These are phyloP conservation scores for Leccinum ochraceum DNA, from an alignment of 768 basidiomycete species.

Conservation along the genomic window DNA sequence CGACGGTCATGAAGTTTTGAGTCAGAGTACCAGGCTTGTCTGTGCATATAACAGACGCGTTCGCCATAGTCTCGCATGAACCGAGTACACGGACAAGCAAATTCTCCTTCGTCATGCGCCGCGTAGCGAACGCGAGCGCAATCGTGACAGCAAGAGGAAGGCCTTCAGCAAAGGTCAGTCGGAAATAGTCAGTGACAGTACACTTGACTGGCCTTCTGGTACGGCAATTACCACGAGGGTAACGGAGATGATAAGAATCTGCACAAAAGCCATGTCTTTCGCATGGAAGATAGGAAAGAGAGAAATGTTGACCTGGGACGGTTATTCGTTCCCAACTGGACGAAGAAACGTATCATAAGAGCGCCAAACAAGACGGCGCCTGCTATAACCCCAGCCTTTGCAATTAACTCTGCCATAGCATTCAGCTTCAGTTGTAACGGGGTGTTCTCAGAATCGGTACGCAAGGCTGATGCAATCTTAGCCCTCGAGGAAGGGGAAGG, in stretches of 20 bases:
- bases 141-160: constrained; percentile 95
- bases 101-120: constrained; percentile 96
- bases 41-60: constrained; percentile 93
- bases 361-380: constrained; percentile 80
- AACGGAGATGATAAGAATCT: constrained; percentile 93
- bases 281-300: neutral
- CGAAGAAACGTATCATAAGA: constrained; percentile 94
- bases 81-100: constrained; percentile 93
- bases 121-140: constrained; percentile 95
- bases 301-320: constrained; percentile 51
- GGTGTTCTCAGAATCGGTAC: constrained; percentile 84
- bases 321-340: constrained; percentile 67
- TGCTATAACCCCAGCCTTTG: constrained; percentile 81
- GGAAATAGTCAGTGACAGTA: neutral
- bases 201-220: constrained; percentile 61
- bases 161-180: constrained; percentile 44
- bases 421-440: constrained; percentile 95
- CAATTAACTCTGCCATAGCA: constrained; percentile 90
- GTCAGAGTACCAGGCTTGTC: constrained; percentile 98
- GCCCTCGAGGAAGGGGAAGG: neutral
- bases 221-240: constrained; percentile 89
- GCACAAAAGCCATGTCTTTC: constrained; percentile 57
- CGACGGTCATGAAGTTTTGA: constrained; percentile 93
- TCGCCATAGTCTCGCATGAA: constrained; percentile 99
- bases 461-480: constrained; percentile 58